These are phyloP conservation scores for Kwoniella dendrophila DNA, from an alignment of 768 basidiomycete genomes.

Conservation along the genomic window DNA sequence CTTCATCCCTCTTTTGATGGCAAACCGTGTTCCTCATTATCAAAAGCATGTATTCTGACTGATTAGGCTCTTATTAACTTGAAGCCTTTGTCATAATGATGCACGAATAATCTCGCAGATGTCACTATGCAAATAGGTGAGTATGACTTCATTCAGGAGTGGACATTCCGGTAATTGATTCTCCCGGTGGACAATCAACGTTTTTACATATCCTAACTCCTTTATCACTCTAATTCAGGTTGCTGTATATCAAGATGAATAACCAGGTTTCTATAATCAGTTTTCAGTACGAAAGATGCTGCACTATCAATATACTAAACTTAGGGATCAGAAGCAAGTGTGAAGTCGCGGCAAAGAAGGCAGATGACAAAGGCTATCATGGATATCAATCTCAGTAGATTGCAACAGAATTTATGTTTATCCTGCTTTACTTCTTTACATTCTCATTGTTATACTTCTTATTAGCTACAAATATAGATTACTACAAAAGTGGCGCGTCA, in stretches of 20 bases:
- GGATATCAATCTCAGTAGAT: not conserved
- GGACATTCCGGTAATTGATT: constrained; percentile 1
- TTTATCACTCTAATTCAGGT: not conserved
- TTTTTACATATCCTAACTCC: not conserved
- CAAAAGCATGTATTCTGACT: no score
- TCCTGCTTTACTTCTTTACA: constrained; percentile 14
- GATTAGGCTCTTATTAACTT: no score
- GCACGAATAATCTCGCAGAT: not conserved
- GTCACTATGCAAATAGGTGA: not conserved
- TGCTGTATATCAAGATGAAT: not conserved
- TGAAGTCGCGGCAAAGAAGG: not conserved
- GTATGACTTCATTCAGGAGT: not conserved
- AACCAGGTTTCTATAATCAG: no score
- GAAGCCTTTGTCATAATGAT: not conserved
- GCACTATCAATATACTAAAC: no score
- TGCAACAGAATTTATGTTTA: not conserved
- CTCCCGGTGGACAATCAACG: not conserved
- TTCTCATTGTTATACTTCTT: constrained; percentile 10
- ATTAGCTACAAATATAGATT: constrained; percentile 10
- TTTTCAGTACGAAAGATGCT: no score
- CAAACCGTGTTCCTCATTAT: no score
- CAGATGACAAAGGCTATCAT: not conserved
- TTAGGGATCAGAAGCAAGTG: no score
- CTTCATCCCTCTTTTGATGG: no score
- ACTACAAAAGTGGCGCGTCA: no score